A percentile compares a stretch with the other conserved stretches of the same genome.
phyloP scores from a whole-genome alignment of 129 eudicot genomes.

The Helianthus tuberosus region DNA sequence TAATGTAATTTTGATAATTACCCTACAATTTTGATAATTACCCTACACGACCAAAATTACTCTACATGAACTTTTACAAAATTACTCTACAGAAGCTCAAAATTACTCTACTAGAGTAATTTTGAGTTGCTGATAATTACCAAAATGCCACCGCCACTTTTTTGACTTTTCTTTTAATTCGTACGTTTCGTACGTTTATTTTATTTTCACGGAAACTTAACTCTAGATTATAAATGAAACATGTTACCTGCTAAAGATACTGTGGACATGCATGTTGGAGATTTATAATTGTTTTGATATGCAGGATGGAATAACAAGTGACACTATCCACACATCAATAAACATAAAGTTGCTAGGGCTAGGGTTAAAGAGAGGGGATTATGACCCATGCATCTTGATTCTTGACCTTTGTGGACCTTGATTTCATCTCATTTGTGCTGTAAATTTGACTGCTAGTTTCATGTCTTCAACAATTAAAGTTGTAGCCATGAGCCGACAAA shows the following conservation, averaged over 20 bases:
- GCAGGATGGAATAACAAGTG: conserved; percentile 24
- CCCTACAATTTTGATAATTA: too few relatives aligned
- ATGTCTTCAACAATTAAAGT: conserved; percentile 27
- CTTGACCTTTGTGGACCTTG: conserved; percentile 29
- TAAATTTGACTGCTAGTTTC: conserved; percentile 36
- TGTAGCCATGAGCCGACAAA: conserved; percentile 33
- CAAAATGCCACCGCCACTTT: too few relatives aligned
- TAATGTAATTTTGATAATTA: too few relatives aligned
- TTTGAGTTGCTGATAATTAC: too few relatives aligned
- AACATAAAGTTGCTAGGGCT: conserved; percentile 27
- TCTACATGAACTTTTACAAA: too few relatives aligned
- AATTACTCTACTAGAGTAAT: too few relatives aligned
- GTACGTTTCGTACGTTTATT: too few relatives aligned
- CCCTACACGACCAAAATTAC: too few relatives aligned
- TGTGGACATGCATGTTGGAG: conserved; percentile 33
- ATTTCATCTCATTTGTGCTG: conserved; percentile 19
- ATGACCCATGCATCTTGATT: conserved; percentile 13
- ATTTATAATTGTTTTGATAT: conserved; percentile 36
- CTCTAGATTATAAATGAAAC: conserved; percentile 1
- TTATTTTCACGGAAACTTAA: too few relatives aligned
- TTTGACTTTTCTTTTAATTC: too few relatives aligned
- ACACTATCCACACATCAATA: conserved; percentile 25
- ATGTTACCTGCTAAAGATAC: conserved; percentile 32
- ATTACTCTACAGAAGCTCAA: too few relatives aligned
- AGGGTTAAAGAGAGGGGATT: neutral